Evolutionary conservation across 345 rosid genomes (phyloP).

Genomic region (Boechera divaricarpa): DNA sequence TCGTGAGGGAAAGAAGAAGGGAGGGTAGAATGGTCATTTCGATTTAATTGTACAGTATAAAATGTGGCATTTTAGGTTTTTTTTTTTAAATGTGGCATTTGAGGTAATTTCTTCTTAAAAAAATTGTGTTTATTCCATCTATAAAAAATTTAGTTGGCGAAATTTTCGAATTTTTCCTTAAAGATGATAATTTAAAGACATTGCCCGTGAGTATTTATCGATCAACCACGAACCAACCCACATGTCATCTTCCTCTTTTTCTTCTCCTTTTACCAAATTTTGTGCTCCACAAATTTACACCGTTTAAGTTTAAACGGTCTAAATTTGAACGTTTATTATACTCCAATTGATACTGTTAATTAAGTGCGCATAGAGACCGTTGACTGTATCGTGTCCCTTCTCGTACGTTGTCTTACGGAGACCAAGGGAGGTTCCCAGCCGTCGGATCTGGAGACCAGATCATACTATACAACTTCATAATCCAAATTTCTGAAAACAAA

Average conservation of each 20-base stretch:
- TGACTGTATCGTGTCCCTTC: constrained; percentile 25
- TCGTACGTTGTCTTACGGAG: constrained; percentile 15
- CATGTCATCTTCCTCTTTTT: constrained; percentile 33
- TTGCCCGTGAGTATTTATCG: constrained; percentile 31
- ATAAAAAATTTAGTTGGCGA: no score
- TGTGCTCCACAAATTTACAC: constrained; percentile 21
- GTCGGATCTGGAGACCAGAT: constrained; percentile 2
- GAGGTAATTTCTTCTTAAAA: no score
- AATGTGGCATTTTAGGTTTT: no score
- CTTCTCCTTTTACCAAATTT: constrained; percentile 5
- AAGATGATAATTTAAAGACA: constrained; percentile 5
- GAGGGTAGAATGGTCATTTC: no score
- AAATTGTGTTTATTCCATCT: no score
- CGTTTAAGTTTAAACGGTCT: background rate
- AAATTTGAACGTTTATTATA: background rate
- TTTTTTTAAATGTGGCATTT: no score
- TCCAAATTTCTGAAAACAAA: background rate
- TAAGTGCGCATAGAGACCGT: constrained; percentile 7
- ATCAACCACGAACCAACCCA: constrained; percentile 24
- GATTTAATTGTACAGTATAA: no score
- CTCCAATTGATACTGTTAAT: background rate
- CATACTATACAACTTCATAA: constrained; percentile 13
- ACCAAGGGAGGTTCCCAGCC: background rate
- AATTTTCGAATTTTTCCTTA: no score
- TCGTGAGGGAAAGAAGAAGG: no score